Evolutionary conservation across 2,329 filamentous ascomycete genomes (phyloP).

Genomic region (Arachnomyces sp.): DNA sequence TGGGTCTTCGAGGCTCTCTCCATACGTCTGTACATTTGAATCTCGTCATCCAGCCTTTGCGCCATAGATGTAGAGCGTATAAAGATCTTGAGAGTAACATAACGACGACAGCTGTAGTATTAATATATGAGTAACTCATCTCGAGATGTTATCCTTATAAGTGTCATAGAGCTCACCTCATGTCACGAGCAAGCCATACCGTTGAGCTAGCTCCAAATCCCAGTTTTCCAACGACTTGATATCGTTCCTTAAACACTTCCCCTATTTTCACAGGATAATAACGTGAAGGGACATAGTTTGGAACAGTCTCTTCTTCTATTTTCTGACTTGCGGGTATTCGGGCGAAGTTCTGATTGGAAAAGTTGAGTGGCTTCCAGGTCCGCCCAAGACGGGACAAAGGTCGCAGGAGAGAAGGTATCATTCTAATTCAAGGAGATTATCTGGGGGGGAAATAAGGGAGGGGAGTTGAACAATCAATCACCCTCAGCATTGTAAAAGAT

Average conservation of each 20-base stretch:
- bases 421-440: no score
- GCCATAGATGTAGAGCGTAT: constrained; percentile 21
- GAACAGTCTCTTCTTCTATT: constrained; percentile 10
- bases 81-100: constrained; percentile 25
- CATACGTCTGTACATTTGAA: constrained; percentile 38
- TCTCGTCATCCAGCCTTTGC: constrained; percentile 28
- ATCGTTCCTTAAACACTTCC: constrained; percentile 6
- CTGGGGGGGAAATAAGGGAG: no score
- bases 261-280: constrained; percentile 8
- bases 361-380: constrained; percentile 25
- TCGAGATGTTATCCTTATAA: neutral
- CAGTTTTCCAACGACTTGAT: constrained; percentile 11
- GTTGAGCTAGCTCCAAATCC: constrained; percentile 8
- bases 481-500: no score
- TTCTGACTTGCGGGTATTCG: constrained; percentile 13
- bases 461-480: no score
- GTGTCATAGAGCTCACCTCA: constrained; percentile 3
- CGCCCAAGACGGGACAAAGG: constrained; percentile 18
- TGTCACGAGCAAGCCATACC: constrained; percentile 8
- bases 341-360: constrained; percentile 22
- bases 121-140: no score
- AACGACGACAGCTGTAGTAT: constrained; percentile 12
- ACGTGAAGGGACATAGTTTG: constrained; percentile 3
- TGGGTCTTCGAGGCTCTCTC: constrained; percentile 17
- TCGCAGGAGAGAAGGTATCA: constrained; percentile 10